These are phyloP conservation scores for Microbotryum intermedium DNA, from an alignment of 1,284 basidiomycete genomes.

Conservation along the genomic window DNA sequence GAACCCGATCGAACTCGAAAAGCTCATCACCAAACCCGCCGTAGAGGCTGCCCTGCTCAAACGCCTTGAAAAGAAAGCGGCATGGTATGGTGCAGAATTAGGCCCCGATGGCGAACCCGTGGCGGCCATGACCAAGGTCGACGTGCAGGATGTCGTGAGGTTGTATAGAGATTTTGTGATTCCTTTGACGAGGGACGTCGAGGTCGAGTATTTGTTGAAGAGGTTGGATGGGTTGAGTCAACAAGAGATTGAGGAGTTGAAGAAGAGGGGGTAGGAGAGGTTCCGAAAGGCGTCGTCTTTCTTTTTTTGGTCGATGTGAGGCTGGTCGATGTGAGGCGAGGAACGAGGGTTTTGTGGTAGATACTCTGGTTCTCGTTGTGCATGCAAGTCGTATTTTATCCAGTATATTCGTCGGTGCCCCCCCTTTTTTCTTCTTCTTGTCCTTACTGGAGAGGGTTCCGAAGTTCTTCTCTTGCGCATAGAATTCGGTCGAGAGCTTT, in stretches of 20 bases:
- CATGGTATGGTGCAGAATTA: slow-evolving; percentile 85
- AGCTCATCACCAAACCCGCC: slow-evolving; percentile 88
- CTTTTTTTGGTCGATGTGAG: not conserved
- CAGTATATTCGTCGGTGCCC: too few species aligned
- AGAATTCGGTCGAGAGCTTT: not conserved
- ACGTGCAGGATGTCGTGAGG: slow-evolving; percentile 83
- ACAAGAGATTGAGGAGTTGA: slow-evolving; percentile 64
- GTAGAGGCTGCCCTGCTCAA: slow-evolving; percentile 83
- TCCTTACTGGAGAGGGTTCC: not conserved
- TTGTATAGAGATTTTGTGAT: slow-evolving; percentile 93
- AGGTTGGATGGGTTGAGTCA: slow-evolving; percentile 71
- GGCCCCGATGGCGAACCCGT: slow-evolving; percentile 57
- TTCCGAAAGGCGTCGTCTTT: not conserved
- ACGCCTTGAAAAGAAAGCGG: slow-evolving; percentile 81
- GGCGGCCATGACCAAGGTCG: slow-evolving; percentile 58
- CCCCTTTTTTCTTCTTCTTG: not conserved
- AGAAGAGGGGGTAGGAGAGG: slow-evolving; percentile 28
- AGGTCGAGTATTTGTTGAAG: slow-evolving; percentile 86
- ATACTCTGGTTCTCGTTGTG: not conserved
- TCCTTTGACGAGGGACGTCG: slow-evolving; percentile 93
- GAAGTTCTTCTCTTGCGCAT: not conserved
- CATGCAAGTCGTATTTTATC: not conserved
- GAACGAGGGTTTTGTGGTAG: too few species aligned
- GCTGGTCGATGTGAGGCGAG: too few species aligned
- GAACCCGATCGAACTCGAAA: slow-evolving; percentile 61